Conservation (phyloP, 257 asterid genomes). For the Forsythia suspensa region DNA sequence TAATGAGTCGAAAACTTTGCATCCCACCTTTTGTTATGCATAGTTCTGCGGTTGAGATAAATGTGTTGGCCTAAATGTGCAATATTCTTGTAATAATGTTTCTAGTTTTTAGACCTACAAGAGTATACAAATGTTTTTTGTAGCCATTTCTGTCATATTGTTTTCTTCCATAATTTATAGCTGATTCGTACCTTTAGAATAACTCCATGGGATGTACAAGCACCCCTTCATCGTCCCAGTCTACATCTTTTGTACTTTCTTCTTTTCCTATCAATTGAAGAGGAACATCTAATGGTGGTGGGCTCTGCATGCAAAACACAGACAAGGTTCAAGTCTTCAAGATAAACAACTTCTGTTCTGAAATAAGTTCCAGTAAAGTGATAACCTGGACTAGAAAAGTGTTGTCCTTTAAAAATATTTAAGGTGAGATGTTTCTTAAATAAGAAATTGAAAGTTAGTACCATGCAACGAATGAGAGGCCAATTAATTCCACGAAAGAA, state of each 20-base stretch:
- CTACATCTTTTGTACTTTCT: slow-evolving; percentile 48
- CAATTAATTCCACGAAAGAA: slow-evolving; percentile 84
- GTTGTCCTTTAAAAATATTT: background rate
- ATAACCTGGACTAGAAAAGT: background rate
- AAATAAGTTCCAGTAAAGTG: background rate
- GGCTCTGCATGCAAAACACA: slow-evolving; percentile 51
- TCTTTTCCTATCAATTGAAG: slow-evolving; percentile 69
- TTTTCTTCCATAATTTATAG: background rate
- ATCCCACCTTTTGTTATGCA: background rate
- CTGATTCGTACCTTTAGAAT: slow-evolving; percentile 52
- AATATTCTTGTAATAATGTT: background rate
- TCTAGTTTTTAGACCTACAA: too few relatives aligned
- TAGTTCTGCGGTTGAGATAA: background rate
- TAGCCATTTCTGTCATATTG: background rate
- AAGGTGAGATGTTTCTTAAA: background rate
- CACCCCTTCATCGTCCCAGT: slow-evolving; percentile 84
- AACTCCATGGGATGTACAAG: slow-evolving; percentile 64
- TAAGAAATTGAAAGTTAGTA: slow-evolving; percentile 24
- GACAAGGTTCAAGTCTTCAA: background rate
- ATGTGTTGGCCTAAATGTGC: background rate
- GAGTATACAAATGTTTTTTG: too few relatives aligned
- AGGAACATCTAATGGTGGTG: slow-evolving; percentile 82
- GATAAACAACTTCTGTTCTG: background rate
- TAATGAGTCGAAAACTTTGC: background rate
- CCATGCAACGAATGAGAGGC: slow-evolving; percentile 97